Conservation (phyloP, 352 stramenopile species). For the Peronospora belbahrii region DNA sequence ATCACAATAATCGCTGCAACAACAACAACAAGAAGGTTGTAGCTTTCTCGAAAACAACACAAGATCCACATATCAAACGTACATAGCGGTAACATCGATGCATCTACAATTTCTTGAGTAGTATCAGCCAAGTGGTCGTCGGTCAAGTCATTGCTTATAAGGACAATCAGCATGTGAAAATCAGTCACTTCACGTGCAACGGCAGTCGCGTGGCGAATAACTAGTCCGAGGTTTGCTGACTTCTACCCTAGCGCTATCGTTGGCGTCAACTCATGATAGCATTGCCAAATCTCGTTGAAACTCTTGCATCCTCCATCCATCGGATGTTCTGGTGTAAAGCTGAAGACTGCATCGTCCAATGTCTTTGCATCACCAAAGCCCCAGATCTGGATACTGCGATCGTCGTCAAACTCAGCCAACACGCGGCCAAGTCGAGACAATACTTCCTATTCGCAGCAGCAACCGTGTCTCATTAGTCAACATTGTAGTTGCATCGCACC, state of each 20-base stretch:
- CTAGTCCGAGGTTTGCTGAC: constrained; percentile 63
- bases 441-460: constrained; percentile 10
- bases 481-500: constrained; percentile 10
- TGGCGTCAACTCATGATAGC: constrained; percentile 56
- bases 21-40: constrained; percentile 5
- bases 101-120: constrained; percentile 51
- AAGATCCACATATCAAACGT: constrained; percentile 5
- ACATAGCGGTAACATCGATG: constrained; percentile 61
- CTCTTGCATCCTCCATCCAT: constrained; percentile 38
- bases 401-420: constrained; percentile 70
- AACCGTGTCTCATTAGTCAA: not conserved
- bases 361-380: constrained; percentile 61
- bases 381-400: constrained; percentile 68
- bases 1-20: constrained; percentile 38
- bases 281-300: constrained; percentile 48
- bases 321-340: constrained; percentile 38
- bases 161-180: constrained; percentile 77
- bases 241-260: constrained; percentile 40
- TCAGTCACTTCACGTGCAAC: constrained; percentile 31
- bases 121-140: constrained; percentile 50
- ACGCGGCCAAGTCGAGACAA: constrained; percentile 40
- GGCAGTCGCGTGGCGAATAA: constrained; percentile 55
- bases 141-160: constrained; percentile 46
- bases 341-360: constrained; percentile 26
- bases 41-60: not conserved